phyloP scores from a whole-genome alignment of 2,329 filamentous ascomycete species.

The Botryotinia convoluta region DNA sequence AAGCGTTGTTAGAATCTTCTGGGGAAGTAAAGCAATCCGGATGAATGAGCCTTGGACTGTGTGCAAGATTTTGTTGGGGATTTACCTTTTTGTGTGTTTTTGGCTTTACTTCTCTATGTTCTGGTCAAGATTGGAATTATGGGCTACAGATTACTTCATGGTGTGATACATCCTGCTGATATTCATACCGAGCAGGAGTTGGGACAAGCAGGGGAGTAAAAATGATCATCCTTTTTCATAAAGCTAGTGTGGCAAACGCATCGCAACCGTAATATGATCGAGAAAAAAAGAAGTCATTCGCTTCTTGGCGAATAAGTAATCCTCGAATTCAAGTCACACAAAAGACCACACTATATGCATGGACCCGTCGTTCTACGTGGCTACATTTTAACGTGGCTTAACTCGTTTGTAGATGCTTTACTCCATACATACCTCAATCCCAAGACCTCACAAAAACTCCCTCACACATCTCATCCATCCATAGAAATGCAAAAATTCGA shows the following conservation, averaged over 20 bases:
- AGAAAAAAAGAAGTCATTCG: neutral
- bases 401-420: neutral
- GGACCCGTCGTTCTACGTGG: neutral
- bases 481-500: no score
- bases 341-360: neutral
- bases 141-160: neutral
- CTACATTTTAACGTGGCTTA: neutral
- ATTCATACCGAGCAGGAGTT: fast-evolving
- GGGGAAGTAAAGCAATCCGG: fast-evolving
- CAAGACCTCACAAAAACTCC: neutral
- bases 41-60: neutral
- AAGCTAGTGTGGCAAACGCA: neutral
- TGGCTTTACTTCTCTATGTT: neutral
- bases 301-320: neutral
- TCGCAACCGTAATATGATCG: fast-evolving
- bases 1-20: neutral
- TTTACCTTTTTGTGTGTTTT: fast-evolving
- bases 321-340: neutral
- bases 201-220: fast-evolving
- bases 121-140: neutral
- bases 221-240: neutral
- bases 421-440: neutral
- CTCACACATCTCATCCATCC: no score
- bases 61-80: neutral
- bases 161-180: neutral